Evolutionary conservation across 139 green algal species (phyloP), one percentile per base, ranked within the genome.

Genomic region (Nannochloris sp.): DNA sequence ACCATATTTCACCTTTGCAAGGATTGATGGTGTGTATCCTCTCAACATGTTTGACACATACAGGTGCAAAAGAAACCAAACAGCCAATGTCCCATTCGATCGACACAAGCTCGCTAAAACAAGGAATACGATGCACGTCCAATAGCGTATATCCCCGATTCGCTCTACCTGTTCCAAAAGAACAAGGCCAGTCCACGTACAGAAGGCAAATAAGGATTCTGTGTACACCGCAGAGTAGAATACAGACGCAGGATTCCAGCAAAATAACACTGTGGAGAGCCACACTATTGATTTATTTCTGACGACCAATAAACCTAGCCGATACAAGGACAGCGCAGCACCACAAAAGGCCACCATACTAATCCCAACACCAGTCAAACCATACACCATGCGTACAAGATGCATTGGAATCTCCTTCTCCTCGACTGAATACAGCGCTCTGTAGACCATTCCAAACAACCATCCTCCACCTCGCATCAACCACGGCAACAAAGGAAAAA

Each of bases 191-290:
- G 43, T 40, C 19, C 90, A 84, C 31, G 76, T 87, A 44, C 76
- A 54, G 1, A 69, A 44, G 1, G 73, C 74, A 72, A 94, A 97
- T 1, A 89, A 43, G 7, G 74, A 70, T 67, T 97, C 90, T 2
- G 88, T 89, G 77, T 97, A 97, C 14, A 74, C 59, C 4, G 76
- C 81, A 3, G 83, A 82, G 49, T 89, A 79, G 80, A 96, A 95
- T 1, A 90, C 75, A 5, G 78, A 85, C 9, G 90, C 86, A 21
- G 91, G 88, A 50, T 83, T 88, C 23, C 85, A 57, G 40, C 78
- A 74, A 68, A 88, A 93, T 15, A 95, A 48, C 15, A 95, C 59
- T 21, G 75, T 61, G 11, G 90, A 74, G 1, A 71, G 19, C 2
- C 60, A 58, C 14, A 83, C 74, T 4, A 87, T 37, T 3, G 25